Conservation (phyloP, 805 yeast species). For the Grigorovia transvaalensis region DNA sequence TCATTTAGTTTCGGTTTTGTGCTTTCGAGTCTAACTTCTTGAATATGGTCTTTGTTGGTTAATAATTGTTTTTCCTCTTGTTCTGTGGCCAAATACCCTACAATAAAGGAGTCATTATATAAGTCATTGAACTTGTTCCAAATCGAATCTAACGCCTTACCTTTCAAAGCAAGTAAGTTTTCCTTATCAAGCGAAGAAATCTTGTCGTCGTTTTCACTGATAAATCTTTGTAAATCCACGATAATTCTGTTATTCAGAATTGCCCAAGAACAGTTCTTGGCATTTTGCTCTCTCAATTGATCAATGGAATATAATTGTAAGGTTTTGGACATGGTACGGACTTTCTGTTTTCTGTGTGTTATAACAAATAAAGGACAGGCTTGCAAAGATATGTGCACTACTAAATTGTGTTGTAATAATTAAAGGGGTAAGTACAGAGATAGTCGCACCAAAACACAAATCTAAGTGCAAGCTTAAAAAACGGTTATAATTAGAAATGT, state of each 20-base stretch:
- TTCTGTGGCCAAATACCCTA: constrained; percentile 75
- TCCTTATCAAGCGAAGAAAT: constrained; percentile 57
- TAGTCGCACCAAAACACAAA: too few relatives aligned
- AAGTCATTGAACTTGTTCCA: constrained; percentile 75
- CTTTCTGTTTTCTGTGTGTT: background rate
- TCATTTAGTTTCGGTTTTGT: constrained; percentile 1
- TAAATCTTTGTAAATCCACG: constrained; percentile 49
- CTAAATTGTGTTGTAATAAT: too few relatives aligned
- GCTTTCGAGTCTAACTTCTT: constrained; percentile 44
- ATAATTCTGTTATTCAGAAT: constrained; percentile 69
- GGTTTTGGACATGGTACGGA: constrained; percentile 16
- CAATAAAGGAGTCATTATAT: constrained; percentile 68
- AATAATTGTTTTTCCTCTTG: constrained; percentile 68
- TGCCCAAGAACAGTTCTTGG: constrained; percentile 61
- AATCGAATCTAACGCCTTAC: constrained; percentile 71
- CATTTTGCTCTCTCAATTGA: constrained; percentile 43
- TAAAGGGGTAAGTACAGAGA: too few relatives aligned
- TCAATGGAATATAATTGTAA: constrained; percentile 53
- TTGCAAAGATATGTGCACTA: too few relatives aligned
- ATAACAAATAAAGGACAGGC: too few relatives aligned
- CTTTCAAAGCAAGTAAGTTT: constrained; percentile 67
- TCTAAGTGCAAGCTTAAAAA: too few relatives aligned
- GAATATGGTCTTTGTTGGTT: constrained; percentile 47
- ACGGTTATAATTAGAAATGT: too few relatives aligned
- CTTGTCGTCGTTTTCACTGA: constrained; percentile 21